Evolutionary conservation across 73 alveolate species (phyloP).

Genomic region (Durusdinium trenchii): DNA sequence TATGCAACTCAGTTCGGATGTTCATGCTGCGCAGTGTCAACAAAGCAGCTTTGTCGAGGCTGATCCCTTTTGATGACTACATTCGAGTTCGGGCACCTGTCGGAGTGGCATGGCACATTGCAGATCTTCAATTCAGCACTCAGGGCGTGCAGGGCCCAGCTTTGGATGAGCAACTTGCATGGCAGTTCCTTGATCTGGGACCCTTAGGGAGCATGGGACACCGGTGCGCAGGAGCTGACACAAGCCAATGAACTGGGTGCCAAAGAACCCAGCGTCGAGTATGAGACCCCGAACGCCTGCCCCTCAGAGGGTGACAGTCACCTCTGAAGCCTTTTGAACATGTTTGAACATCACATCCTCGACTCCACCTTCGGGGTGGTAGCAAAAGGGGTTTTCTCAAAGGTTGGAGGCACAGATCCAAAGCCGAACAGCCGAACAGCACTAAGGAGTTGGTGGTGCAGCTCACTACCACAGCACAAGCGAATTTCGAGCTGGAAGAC

Average conservation of each 20-base stretch:
- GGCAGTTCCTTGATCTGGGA: background rate
- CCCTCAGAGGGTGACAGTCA: background rate
- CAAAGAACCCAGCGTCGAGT: constrained; percentile 83
- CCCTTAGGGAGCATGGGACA: background rate
- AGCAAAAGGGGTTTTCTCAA: too few species aligned
- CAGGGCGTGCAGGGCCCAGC: constrained; percentile 69
- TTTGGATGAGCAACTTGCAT: background rate
- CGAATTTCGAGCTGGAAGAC: constrained; percentile 49
- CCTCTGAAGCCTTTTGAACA: background rate
- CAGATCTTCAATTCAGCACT: constrained; percentile 91
- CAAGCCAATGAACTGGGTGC: constrained; percentile 87
- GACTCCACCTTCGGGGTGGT: background rate
- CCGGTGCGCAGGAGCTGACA: constrained; percentile 48
- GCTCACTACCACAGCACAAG: constrained; percentile 88
- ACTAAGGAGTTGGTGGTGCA: constrained; percentile 74
- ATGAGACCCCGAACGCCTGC: constrained; percentile 62
- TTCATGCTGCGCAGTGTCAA: background rate
- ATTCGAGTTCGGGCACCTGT: constrained; percentile 80
- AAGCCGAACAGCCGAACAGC: background rate
- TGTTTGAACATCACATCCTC: background rate
- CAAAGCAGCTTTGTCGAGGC: constrained; percentile 16
- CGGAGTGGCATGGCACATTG: constrained; percentile 65
- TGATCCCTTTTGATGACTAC: constrained; percentile 91
- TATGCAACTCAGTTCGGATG: background rate
- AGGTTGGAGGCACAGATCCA: too few species aligned